Evolutionary conservation across 2,329 filamentous ascomycete species (phyloP).

Genomic region (Rosellinia necatrix): DNA sequence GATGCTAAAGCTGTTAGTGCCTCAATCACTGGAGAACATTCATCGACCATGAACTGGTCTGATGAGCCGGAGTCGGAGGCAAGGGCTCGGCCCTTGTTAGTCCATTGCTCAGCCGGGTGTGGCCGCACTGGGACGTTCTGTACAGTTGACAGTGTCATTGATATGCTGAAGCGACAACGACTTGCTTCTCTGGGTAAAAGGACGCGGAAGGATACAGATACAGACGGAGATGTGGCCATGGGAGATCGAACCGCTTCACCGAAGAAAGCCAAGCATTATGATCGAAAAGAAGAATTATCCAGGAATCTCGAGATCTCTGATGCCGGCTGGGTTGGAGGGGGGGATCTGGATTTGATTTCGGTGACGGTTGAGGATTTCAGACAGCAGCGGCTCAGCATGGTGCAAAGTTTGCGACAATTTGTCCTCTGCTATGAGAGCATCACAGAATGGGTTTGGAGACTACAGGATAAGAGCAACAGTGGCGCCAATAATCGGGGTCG

Average conservation of each 20-base stretch:
- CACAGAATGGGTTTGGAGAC: constrained; percentile 76
- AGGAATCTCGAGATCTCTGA: constrained; percentile 42
- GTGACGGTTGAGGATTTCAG: constrained; percentile 91
- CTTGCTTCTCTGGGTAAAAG: constrained; percentile 40
- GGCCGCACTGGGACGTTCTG: constrained; percentile 96
- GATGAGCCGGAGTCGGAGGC: constrained; percentile 64
- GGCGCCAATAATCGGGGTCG: constrained; percentile 32
- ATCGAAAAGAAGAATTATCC: background rate
- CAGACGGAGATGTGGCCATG: constrained; percentile 56
- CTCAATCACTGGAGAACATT: constrained; percentile 35
- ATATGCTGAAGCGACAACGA: constrained; percentile 91
- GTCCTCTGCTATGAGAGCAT: constrained; percentile 97
- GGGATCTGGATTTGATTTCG: constrained; percentile 78
- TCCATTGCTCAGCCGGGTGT: constrained; percentile 96
- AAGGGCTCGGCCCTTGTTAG: constrained; percentile 72
- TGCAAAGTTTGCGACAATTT: constrained; percentile 90
- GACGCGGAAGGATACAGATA: constrained; percentile 42
- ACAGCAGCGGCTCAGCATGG: constrained; percentile 89
- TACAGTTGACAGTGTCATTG: constrained; percentile 92
- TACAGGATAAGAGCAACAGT: constrained; percentile 46
- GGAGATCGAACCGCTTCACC: constrained; percentile 40
- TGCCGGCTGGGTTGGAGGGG: constrained; percentile 69
- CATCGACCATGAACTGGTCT: constrained; percentile 51
- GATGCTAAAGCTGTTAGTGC: constrained; percentile 48
- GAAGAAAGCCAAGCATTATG: constrained; percentile 26